Base-by-base conservation (phyloP, 768 basidiomycete genomes). In the Mycena galericulata region DNA sequence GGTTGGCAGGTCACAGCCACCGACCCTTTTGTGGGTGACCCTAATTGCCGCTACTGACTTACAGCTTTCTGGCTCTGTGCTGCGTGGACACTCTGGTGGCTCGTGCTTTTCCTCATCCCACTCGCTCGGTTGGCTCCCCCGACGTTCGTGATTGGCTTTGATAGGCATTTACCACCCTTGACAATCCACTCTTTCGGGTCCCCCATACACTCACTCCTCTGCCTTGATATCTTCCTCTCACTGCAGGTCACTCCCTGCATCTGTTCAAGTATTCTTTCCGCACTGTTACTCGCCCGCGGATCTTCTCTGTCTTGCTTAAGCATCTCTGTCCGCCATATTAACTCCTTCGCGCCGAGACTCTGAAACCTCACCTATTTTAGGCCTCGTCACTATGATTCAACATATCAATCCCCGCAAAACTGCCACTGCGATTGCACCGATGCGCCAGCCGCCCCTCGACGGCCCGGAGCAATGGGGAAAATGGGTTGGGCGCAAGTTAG, bases 401-500 rank as follows among this genome's bases (percentile, higher is more conserved):
- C 87, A 89, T 75, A 83, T 84, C 68, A 89, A 86, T 74, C 78
- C 82, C 70, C 83, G 86, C 32, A 82, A 79, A 64, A 75, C 80
- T 17, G 72, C 77, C 59, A 61, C 79, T 18, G 70, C 77, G 62
- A 62, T 74, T 26, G 71, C 76, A 20, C 77, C 78, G 29, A 67
- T 73, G 62, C 80, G 78, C 65, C 83, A 80, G 47, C 63, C 70
- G 24, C 57, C 79, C 49, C 73, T 71, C 56, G 85, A 87, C 58
- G 78, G 78, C 66, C 85, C 85, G 63, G 88, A 92, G 71, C 77
- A 83, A 62, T 94, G 93, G 92, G 91, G 92, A 22, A 84, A 88
- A 26, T 93, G 92, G 91, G 75, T 79, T 51, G 89, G 88, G 29
- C 84, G 81, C 79, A 90, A 83, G 92, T 92, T 56, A 68, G 87